phyloP scores from a whole-genome alignment of 768 basidiomycete genomes.

The Suillus cothurnatus region DNA sequence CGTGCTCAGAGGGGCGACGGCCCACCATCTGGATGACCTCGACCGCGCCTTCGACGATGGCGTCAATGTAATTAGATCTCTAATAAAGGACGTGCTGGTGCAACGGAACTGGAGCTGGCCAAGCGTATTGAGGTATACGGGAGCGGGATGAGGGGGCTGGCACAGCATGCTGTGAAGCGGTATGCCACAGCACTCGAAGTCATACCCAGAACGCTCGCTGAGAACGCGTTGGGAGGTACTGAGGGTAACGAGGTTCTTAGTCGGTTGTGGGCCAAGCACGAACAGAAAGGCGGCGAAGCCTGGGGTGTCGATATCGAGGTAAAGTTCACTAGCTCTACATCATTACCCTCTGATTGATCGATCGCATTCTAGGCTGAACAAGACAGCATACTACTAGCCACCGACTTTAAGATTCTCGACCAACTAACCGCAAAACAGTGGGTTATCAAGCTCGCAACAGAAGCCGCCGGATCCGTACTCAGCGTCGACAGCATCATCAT shows the following conservation, averaged over 20 bases:
- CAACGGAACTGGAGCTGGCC: conserved; percentile 91
- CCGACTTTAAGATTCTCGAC: too few species aligned
- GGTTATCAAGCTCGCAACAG: too few species aligned
- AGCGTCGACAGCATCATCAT: too few species aligned
- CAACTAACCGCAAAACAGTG: too few species aligned
- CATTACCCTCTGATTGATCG: neutral
- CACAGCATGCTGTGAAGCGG: conserved; percentile 91
- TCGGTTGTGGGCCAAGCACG: conserved; percentile 88
- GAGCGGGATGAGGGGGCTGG: conserved; percentile 82
- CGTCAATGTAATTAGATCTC: conserved; percentile 94
- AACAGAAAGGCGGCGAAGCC: conserved; percentile 65
- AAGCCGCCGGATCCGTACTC: too few species aligned
- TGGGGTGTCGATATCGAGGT: conserved; percentile 94
- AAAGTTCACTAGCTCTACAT: neutral
- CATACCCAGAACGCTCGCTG: conserved; percentile 87
- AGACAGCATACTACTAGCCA: too few species aligned
- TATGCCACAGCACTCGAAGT: conserved; percentile 92
- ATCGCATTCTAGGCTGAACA: too few species aligned
- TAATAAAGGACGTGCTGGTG: conserved; percentile 96
- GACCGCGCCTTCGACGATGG: conserved; percentile 97
- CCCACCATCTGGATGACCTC: too few species aligned
- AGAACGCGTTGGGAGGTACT: conserved; percentile 92
- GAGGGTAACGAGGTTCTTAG: conserved; percentile 93
- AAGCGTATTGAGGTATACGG: conserved; percentile 84
- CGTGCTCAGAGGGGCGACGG: too few species aligned